A percentile compares a stretch with the other conserved stretches of the same genome.
Conservation (phyloP, 352 stramenopile genomes). For the Aphanomyces cochlioides region DNA sequence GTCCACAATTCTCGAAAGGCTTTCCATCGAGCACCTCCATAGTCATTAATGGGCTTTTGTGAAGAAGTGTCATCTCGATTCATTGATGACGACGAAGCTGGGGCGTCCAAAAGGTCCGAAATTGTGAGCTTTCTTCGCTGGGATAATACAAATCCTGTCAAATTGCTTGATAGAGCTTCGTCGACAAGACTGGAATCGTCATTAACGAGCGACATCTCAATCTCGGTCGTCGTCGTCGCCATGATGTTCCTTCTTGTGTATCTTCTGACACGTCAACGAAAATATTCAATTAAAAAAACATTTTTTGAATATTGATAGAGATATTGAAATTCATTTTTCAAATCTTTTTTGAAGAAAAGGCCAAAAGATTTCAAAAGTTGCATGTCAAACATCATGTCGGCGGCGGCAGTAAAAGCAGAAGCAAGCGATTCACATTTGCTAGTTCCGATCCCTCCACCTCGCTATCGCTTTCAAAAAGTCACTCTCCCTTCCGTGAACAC, state of each 20-base stretch:
- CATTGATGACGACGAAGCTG: not conserved
- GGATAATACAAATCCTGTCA: not conserved
- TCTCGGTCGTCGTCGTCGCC: not conserved
- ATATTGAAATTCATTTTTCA: not conserved
- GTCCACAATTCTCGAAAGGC: slow-evolving; percentile 7
- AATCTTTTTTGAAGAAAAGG: not conserved
- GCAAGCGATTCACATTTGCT: not conserved
- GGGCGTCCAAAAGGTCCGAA: not conserved
- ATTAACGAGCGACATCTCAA: not conserved
- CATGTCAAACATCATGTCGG: not conserved
- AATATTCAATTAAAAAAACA: not conserved
- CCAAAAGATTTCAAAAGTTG: slow-evolving; percentile 1
- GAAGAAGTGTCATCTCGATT: not conserved
- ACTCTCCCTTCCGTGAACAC: not conserved
- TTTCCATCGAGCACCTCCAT: not conserved
- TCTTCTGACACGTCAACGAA: too few species aligned
- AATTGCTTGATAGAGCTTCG: not conserved
- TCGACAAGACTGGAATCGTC: not conserved
- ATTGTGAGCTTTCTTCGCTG: slow-evolving; percentile 12
- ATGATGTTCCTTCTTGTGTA: not conserved
- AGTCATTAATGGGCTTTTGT: not conserved
- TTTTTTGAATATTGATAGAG: slow-evolving; percentile 5
- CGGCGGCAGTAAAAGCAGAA: not conserved
- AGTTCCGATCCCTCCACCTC: not conserved
- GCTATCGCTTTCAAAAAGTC: not conserved